phyloP scores from a whole-genome alignment of 2,329 filamentous ascomycete genomes.

The Botryotinia globosa region DNA sequence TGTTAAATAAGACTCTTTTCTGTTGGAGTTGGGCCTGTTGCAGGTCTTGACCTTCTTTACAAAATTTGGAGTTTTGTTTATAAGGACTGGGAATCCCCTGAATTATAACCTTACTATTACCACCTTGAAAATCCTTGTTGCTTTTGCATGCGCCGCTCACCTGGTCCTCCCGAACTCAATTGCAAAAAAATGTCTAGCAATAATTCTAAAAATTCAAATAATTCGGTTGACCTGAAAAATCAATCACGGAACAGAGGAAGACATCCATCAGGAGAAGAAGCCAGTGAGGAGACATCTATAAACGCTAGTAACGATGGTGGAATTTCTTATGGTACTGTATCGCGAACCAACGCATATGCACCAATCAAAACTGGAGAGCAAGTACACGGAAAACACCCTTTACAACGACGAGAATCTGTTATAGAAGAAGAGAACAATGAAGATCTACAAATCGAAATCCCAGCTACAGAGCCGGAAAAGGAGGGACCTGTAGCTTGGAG shows the following conservation, averaged over 20 bases:
- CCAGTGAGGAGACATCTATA: background rate
- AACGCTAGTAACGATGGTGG: background rate
- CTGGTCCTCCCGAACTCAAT: background rate
- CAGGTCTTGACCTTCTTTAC: background rate
- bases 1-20: background rate
- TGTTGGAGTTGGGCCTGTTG: background rate
- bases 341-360: background rate
- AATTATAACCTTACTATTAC: background rate
- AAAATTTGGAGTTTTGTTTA: background rate
- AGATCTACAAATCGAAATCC: constrained; percentile 32
- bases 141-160: background rate
- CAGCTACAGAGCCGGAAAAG: constrained; percentile 26
- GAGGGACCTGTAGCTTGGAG: constrained; percentile 59
- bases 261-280: background rate
- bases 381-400: background rate
- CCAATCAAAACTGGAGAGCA: constrained; percentile 10
- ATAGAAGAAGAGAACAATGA: constrained; percentile 34
- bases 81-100: background rate
- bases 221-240: background rate
- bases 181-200: background rate
- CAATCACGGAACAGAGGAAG: background rate
- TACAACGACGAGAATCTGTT: constrained; percentile 23
- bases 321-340: constrained; percentile 13
- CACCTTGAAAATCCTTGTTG: background rate
- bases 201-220: background rate